phyloP scores from a whole-genome alignment of 1,284 basidiomycete genomes.

The Apiotrichum laibachii region DNA sequence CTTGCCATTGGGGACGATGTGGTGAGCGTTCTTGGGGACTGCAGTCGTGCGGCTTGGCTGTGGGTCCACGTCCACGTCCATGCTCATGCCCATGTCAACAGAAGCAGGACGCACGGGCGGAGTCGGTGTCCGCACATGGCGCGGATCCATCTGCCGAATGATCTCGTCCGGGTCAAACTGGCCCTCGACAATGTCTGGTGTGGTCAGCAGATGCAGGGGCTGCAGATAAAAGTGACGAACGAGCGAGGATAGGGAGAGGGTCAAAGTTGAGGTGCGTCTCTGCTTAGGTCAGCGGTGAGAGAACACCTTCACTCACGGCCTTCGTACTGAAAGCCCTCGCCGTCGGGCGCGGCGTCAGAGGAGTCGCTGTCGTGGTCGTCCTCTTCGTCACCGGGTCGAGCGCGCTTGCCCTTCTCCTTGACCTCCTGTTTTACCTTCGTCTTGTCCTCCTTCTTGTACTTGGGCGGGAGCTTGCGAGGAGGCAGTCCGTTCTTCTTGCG shows the following conservation, averaged over 20 bases:
- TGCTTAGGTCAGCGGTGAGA: background rate
- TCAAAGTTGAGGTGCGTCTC: background rate
- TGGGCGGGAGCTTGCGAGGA: constrained; percentile 18
- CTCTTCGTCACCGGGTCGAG: background rate
- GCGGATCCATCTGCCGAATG: background rate
- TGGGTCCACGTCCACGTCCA: too few relatives aligned
- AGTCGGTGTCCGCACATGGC: too few relatives aligned
- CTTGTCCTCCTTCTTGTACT: background rate
- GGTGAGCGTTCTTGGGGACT: background rate
- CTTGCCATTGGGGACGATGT: background rate
- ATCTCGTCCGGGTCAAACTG: background rate
- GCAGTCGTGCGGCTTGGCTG: too few relatives aligned
- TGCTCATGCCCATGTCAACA: too few relatives aligned
- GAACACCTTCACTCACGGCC: constrained; percentile 1
- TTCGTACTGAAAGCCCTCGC: background rate
- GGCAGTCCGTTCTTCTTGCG: constrained; percentile 24
- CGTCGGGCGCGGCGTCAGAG: background rate
- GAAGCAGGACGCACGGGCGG: background rate
- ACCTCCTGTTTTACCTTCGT: too few relatives aligned
- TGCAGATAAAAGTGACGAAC: background rate
- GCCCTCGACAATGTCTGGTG: background rate
- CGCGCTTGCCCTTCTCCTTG: background rate
- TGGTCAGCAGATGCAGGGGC: background rate
- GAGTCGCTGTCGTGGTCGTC: background rate
- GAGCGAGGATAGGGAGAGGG: background rate